Evolutionary conservation across 805 yeast genomes (phyloP).

Genomic region (Lipomyces chichibuensis): DNA sequence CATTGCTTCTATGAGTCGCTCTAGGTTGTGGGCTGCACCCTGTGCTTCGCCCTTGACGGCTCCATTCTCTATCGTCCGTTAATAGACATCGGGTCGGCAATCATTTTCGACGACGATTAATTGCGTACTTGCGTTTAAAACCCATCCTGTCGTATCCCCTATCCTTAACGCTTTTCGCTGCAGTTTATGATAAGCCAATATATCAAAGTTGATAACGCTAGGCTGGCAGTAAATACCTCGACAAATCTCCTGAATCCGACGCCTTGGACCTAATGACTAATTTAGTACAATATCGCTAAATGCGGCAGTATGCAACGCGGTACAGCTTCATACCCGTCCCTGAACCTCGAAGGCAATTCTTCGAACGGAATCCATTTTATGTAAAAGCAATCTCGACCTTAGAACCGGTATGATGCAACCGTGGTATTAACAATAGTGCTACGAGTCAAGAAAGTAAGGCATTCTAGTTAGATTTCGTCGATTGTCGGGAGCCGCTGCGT

Average conservation of each 20-base stretch:
- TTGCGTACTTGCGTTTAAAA: constrained; percentile 23
- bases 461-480: no score
- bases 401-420: no score
- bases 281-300: not conserved
- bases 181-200: no score
- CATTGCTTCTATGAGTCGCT: constrained; percentile 10
- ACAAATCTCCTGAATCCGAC: constrained; percentile 26
- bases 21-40: constrained; percentile 1
- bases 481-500: no score
- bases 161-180: constrained; percentile 11
- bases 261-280: constrained; percentile 20
- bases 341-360: constrained; percentile 5
- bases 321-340: constrained; percentile 2
- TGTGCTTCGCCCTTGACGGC: constrained; percentile 30
- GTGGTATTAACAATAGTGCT: no score
- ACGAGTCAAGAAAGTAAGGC: no score
- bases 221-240: constrained; percentile 9
- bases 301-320: not conserved
- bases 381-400: no score
- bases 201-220: not conserved
- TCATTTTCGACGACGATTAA: not conserved
- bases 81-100: not conserved
- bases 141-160: constrained; percentile 22
- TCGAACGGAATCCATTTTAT: no score
- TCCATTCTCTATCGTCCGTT: constrained; percentile 14